A percentile compares a stretch with the other conserved stretches of the same genome.
Conservation (phyloP, 2,329 filamentous ascomycete genomes). For the Cordyceps fumosorosea region DNA sequence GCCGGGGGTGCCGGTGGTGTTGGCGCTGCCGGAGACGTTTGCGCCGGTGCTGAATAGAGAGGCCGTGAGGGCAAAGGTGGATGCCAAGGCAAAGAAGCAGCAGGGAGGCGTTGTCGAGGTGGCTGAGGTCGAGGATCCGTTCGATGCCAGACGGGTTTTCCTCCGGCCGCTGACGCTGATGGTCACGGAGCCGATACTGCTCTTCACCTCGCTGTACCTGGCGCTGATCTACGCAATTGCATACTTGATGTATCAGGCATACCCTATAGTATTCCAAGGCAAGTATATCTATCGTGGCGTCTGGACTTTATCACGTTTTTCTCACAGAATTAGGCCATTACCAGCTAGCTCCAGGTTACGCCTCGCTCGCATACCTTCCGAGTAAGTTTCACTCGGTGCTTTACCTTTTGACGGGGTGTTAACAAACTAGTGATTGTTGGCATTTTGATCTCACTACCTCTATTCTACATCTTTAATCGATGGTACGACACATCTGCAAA, state of each 20-base stretch:
- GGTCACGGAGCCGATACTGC: constrained; percentile 43
- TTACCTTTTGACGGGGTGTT: neutral
- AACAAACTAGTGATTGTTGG: constrained; percentile 24
- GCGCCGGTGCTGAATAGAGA: constrained; percentile 43
- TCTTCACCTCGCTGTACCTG: constrained; percentile 41
- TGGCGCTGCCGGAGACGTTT: constrained; percentile 41
- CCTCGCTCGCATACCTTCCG: constrained; percentile 41
- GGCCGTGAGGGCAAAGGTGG: constrained; percentile 32
- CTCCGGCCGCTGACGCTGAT: constrained; percentile 43
- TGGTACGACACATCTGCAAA: constrained; percentile 22
- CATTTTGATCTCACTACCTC: constrained; percentile 17
- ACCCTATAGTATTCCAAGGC: constrained; percentile 41
- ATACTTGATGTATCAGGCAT: constrained; percentile 47
- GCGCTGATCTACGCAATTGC: constrained; percentile 45
- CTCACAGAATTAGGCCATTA: constrained; percentile 24
- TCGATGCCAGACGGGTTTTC: constrained; percentile 38
- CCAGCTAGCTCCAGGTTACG: constrained; percentile 39
- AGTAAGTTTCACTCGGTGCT: constrained; percentile 29
- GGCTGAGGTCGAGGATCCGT: constrained; percentile 26
- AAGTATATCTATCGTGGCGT: neutral
- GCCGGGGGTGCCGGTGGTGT: constrained; percentile 24
- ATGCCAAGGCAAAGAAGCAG: constrained; percentile 34
- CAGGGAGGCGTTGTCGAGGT: constrained; percentile 30
- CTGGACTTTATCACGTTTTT: neutral
- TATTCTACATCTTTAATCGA: constrained; percentile 23